Evolutionary conservation across 2,329 filamentous ascomycete genomes (phyloP).

Genomic region (Penicillium expansum): DNA sequence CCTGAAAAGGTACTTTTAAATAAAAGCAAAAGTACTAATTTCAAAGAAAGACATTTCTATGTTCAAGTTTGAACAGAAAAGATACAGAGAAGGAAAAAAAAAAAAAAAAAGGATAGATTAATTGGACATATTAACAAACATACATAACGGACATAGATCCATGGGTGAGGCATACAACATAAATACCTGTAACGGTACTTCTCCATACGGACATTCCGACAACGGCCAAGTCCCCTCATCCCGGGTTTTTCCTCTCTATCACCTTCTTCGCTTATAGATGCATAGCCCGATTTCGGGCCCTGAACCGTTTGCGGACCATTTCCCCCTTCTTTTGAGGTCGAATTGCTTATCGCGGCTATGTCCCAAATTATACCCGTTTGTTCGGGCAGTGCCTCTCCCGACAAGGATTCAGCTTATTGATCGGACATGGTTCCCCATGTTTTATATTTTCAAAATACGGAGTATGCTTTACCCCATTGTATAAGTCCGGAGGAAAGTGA

Average conservation of each 20-base stretch:
- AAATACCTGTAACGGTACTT: conserved; percentile 15
- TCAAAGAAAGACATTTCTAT: neutral
- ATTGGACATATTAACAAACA: too few species aligned
- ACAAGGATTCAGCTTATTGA: too few species aligned
- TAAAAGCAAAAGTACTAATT: neutral
- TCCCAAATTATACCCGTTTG: too few species aligned
- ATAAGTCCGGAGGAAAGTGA: conserved; percentile 1
- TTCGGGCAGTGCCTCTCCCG: too few species aligned
- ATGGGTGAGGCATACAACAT: neutral
- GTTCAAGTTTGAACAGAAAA: neutral
- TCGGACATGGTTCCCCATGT: neutral
- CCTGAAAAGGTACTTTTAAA: neutral
- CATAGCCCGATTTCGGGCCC: conserved; percentile 31
- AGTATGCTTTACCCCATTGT: neutral
- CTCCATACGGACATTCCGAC: conserved; percentile 25
- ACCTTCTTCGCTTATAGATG: conserved; percentile 3
- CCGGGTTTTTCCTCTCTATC: conserved; percentile 20
- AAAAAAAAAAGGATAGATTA: neutral
- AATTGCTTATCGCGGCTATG: conserved; percentile 27
- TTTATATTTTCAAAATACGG: neutral
- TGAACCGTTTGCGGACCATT: conserved; percentile 11
- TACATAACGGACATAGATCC: neutral
- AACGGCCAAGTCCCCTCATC: conserved; percentile 29
- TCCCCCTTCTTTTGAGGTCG: conserved; percentile 22
- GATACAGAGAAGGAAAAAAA: too few species aligned